A percentile compares a stretch with the other conserved stretches of the same genome.
Evolutionary conservation across 164 flowering plant species (phyloP).

Genomic region (Paratinospora sagittata): DNA sequence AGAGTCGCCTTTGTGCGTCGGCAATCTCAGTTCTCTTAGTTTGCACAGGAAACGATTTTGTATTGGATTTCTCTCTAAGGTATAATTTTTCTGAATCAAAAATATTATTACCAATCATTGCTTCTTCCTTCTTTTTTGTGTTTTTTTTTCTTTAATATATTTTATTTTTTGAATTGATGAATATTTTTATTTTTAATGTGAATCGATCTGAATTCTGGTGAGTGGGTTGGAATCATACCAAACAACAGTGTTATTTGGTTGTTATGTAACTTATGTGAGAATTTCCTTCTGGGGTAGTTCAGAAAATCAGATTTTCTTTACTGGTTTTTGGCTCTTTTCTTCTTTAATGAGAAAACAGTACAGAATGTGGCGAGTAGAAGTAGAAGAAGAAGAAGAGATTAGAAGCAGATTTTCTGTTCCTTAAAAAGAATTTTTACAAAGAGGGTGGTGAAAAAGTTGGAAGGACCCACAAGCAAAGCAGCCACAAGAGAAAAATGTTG

Average conservation of each 20-base stretch:
- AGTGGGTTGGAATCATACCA: not conserved
- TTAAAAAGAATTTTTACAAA: conserved; percentile 3
- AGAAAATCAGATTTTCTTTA: conserved; percentile 5
- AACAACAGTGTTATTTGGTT: not conserved
- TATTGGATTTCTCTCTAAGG: not conserved
- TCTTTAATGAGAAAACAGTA: not conserved
- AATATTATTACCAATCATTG: not conserved
- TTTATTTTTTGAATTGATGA: not conserved
- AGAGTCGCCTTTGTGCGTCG: not conserved
- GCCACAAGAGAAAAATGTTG: conserved; percentile 12
- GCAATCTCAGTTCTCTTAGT: not conserved
- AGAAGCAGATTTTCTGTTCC: not conserved
- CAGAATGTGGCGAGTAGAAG: not conserved
- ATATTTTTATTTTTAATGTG: not conserved
- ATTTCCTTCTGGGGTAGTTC: conserved; percentile 2
- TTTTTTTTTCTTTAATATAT: not conserved
- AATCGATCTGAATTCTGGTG: conserved; percentile 1
- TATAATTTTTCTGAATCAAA: not conserved
- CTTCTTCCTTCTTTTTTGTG: not conserved
- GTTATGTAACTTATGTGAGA: not conserved
- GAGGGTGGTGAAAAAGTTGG: conserved; percentile 13
- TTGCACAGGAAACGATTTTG: not conserved
- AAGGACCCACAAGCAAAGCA: conserved; percentile 22
- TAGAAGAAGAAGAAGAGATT: too few relatives aligned
- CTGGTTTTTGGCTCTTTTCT: not conserved